Evolutionary conservation across 306 rosid genomes (phyloP).

Genomic region (Adenanthera pavonina): DNA sequence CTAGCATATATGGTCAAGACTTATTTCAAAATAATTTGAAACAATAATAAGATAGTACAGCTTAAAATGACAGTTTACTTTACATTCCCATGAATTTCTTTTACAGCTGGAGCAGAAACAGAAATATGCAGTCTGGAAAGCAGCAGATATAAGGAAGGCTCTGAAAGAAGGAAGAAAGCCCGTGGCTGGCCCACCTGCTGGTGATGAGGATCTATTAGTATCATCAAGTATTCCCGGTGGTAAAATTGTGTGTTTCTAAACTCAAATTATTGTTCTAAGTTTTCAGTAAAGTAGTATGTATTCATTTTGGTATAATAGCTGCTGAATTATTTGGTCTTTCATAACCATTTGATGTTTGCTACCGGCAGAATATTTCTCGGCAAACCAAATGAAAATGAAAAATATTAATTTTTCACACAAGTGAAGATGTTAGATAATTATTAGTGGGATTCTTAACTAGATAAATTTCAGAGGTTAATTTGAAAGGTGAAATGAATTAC

Average conservation of each 20-base stretch:
- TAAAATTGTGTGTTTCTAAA: constrained; percentile 62
- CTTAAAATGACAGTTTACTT: constrained; percentile 30
- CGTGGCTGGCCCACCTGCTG: constrained; percentile 84
- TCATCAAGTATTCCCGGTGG: constrained; percentile 55
- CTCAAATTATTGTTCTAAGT: constrained; percentile 30
- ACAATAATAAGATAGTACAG: neutral
- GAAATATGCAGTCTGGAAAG: constrained; percentile 99
- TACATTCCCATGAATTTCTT: constrained; percentile 36
- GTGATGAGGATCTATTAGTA: constrained; percentile 80
- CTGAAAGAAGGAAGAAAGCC: constrained; percentile 97
- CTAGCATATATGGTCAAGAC: constrained; percentile 17
- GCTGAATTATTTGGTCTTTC: neutral
- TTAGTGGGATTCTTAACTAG: neutral
- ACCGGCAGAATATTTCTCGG: neutral
- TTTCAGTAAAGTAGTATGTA: neutral
- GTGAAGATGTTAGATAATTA: constrained; percentile 2
- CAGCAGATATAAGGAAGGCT: constrained; percentile 99
- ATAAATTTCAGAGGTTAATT: constrained; percentile 4
- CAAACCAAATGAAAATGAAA: neutral
- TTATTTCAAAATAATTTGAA: constrained; percentile 25
- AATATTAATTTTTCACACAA: neutral
- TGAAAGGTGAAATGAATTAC: neutral
- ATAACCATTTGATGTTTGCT: neutral
- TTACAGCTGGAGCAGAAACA: constrained; percentile 96
- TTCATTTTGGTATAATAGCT: constrained; percentile 16